phyloP scores from a whole-genome alignment of 2,329 filamentous ascomycete genomes.

The Talaromyces pinophilus region DNA sequence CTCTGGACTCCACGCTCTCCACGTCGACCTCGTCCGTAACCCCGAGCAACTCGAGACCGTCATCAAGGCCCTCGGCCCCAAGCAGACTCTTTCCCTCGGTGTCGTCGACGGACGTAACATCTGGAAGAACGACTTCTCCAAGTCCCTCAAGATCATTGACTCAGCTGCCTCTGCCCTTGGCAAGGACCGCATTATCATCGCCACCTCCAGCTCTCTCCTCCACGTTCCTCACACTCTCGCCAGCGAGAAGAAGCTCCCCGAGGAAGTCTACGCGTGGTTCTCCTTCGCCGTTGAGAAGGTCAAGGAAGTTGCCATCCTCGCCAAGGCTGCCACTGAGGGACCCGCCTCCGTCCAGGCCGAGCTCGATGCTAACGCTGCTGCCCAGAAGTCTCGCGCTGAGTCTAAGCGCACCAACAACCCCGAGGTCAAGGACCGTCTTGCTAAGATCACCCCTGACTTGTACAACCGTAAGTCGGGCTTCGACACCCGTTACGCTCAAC shows the following conservation, averaged over 20 bases:
- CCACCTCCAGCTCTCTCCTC: constrained; percentile 95
- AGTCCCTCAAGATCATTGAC: constrained; percentile 88
- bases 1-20: constrained; percentile 75
- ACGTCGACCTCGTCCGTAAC: constrained; percentile 96
- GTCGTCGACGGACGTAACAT: constrained; percentile 99
- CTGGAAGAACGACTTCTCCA: constrained; percentile 99
- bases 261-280: constrained; percentile 97
- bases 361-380: constrained; percentile 96
- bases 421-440: constrained; percentile 93
- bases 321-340: constrained; percentile 94
- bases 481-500: constrained; percentile 77
- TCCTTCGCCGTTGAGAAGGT: constrained; percentile 97
- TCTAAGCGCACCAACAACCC: constrained; percentile 97
- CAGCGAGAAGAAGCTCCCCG: constrained; percentile 96
- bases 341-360: constrained; percentile 81
- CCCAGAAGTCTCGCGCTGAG: constrained; percentile 83
- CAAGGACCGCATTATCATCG: constrained; percentile 95
- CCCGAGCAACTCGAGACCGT: constrained; percentile 94
- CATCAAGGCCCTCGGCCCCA: constrained; percentile 76
- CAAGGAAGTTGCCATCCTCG: constrained; percentile 83
- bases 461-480: constrained; percentile 94
- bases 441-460: constrained; percentile 77
- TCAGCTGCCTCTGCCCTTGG: constrained; percentile 90
- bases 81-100: constrained; percentile 90
- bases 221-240: constrained; percentile 97